A percentile compares a stretch with the other conserved stretches of the same genome.
phyloP scores from a whole-genome alignment of 768 basidiomycete genomes.

The Nevesoporus exiguus region DNA sequence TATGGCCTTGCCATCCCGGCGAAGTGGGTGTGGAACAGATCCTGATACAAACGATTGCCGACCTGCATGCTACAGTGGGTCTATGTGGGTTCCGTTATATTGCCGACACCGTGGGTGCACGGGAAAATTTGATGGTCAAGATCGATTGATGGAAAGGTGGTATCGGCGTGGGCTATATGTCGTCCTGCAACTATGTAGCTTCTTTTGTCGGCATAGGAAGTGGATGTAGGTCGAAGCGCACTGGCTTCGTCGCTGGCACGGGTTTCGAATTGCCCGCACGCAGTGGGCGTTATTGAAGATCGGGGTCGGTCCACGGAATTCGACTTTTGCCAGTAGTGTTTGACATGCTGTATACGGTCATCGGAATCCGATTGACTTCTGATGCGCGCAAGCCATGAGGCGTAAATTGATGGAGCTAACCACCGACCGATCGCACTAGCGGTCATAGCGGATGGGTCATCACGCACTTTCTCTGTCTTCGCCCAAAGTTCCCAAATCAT shows the following conservation, averaged over 20 bases:
- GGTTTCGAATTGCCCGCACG: no score
- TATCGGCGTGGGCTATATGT: neutral
- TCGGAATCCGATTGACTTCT: neutral
- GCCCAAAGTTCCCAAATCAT: neutral
- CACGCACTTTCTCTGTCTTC: neutral
- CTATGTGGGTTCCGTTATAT: constrained; percentile 38
- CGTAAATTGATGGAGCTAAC: neutral
- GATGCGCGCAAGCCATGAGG: neutral
- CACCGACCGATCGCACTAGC: neutral
- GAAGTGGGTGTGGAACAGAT: constrained; percentile 49
- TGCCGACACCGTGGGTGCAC: constrained; percentile 37
- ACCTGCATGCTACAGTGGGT: constrained; percentile 43
- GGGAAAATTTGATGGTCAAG: constrained; percentile 33
- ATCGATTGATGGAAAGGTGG: constrained; percentile 7
- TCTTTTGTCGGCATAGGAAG: neutral
- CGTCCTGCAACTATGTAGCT: neutral
- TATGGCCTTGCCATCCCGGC: constrained; percentile 49
- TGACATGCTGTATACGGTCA: neutral
- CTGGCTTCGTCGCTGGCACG: neutral
- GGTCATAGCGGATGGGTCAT: neutral
- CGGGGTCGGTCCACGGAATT: no score
- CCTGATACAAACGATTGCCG: constrained; percentile 41
- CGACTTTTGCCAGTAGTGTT: neutral
- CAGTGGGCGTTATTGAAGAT: no score
- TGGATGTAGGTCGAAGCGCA: neutral